These are phyloP conservation scores for Rhizopus stolonifer DNA, from an alignment of 371 early-diverging fungal genomes.

Conservation along the genomic window DNA sequence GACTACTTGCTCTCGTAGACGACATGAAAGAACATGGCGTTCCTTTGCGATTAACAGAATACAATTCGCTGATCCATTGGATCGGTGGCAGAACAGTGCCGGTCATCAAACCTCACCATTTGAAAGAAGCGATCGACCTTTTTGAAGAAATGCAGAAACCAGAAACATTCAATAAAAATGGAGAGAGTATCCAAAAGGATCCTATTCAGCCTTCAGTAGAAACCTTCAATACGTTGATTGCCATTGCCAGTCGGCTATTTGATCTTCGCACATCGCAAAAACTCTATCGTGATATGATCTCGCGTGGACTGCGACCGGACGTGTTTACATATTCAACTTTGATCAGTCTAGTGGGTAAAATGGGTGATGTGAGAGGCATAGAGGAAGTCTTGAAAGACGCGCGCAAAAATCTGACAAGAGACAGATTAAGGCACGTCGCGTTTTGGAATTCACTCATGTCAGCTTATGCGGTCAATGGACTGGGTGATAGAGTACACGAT, in stretches of 20 bases:
- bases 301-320: slow-evolving; percentile 36
- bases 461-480: slow-evolving; percentile 30
- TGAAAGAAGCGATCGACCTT: slow-evolving; percentile 38
- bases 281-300: slow-evolving; percentile 47
- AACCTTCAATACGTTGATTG: slow-evolving; percentile 43
- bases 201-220: slow-evolving; percentile 25
- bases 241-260: slow-evolving; percentile 38
- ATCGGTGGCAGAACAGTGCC: slow-evolving; percentile 40
- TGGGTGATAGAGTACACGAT: slow-evolving; percentile 21
- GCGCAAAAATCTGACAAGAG: slow-evolving; percentile 7
- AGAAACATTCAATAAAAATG: slow-evolving; percentile 1
- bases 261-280: slow-evolving; percentile 47
- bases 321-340: slow-evolving; percentile 40
- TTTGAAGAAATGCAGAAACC: slow-evolving; percentile 39
- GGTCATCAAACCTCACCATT: slow-evolving; percentile 25
- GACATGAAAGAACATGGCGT: slow-evolving; percentile 38
- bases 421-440: slow-evolving; percentile 14
- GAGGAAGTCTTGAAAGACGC: slow-evolving; percentile 32
- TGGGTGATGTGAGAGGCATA: slow-evolving; percentile 39
- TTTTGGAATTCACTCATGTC: slow-evolving; percentile 43
- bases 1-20: slow-evolving; percentile 36
- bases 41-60: slow-evolving; percentile 31
- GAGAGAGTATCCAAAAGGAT: slow-evolving; percentile 1
- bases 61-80: slow-evolving; percentile 45
- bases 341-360: slow-evolving; percentile 33